Evolutionary conservation across 2,329 filamentous ascomycete species (phyloP).

Genomic region (Cadophora gregata): DNA sequence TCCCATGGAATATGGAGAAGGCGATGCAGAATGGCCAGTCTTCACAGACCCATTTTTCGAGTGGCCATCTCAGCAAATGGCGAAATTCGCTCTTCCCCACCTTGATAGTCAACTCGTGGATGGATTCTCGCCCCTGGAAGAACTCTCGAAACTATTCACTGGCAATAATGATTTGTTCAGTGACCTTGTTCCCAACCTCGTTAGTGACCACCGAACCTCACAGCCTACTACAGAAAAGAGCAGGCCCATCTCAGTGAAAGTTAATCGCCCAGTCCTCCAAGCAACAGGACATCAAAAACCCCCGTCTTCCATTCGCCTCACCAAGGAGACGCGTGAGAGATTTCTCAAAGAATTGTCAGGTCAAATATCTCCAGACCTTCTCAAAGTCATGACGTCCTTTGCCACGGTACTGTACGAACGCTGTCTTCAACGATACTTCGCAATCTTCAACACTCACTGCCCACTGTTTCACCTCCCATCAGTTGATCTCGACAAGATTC

Average conservation of each 20-base stretch:
- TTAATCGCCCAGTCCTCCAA: neutral
- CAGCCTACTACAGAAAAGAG: neutral
- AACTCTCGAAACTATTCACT: neutral
- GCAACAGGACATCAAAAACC: neutral
- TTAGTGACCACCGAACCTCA: neutral
- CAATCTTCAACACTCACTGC: neutral
- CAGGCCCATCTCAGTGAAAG: neutral
- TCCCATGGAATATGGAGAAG: neutral
- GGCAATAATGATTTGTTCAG: neutral
- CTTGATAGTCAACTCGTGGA: neutral
- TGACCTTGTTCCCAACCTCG: neutral
- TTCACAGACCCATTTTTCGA: neutral
- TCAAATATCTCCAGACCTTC: neutral
- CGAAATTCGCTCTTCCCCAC: neutral
- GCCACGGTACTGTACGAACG: neutral
- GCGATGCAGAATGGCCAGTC: neutral
- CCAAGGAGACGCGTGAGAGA: neutral
- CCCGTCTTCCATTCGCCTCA: neutral
- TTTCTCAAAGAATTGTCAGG: neutral
- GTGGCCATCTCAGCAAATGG: constrained; percentile 2
- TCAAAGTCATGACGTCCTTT: neutral
- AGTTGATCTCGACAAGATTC: constrained; percentile 21
- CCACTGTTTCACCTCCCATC: constrained; percentile 13
- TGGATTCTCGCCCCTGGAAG: neutral
- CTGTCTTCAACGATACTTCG: neutral